Evolutionary conservation across 2,329 filamentous ascomycete genomes (phyloP), one percentile per base, ranked within the genome.

Genomic region (Phialemoniopsis sp.): DNA sequence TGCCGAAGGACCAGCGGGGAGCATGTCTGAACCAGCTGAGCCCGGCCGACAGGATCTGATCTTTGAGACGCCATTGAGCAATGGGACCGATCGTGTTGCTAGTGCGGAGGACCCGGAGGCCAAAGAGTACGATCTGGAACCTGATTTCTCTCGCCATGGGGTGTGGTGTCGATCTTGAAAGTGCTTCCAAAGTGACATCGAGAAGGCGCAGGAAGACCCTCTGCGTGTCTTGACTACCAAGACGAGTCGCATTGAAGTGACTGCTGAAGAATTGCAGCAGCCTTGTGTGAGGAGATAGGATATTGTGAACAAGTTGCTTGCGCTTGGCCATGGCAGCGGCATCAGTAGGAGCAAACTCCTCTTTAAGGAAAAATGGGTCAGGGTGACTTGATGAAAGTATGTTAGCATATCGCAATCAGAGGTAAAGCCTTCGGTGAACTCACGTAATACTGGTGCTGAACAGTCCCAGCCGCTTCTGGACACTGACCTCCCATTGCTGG

Each of bases 301-400:
- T 67, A 53, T 93, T 86, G 52, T 95, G 87, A 3, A 89, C 83
- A 19, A 78, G 67, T 51, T 93, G 85, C 54, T 91, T 89, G 38
- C 82, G 78, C 61, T 83, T 88, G 13, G 80, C 73, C 47, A 96
- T 70, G 13, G 76, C 67, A 41, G 82, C 80, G 52, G 87, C 84
- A 55, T 96, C 89, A 40, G 87, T 95, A 2, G 93, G 91, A 5
- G 91, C 87, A 54, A 96, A 95, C 55, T 99, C 93, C 58, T 93
- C 84, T 54, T 85, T 91, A 29, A 89, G 68, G 51, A 89, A 93
- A 64, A 99, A 95, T 0, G 94, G 90, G 56, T 98, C 90, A 1
- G 79, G 71, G 49, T 90, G 86, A 36, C 75, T 79, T 26, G 19
- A 12, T 32, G n/a, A n/a, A n/a, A n/a, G n/a, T 21, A 33, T 4